Evolutionary conservation across 176 grass and related monocot genomes (phyloP).

Genomic region (Phragmites australis): DNA sequence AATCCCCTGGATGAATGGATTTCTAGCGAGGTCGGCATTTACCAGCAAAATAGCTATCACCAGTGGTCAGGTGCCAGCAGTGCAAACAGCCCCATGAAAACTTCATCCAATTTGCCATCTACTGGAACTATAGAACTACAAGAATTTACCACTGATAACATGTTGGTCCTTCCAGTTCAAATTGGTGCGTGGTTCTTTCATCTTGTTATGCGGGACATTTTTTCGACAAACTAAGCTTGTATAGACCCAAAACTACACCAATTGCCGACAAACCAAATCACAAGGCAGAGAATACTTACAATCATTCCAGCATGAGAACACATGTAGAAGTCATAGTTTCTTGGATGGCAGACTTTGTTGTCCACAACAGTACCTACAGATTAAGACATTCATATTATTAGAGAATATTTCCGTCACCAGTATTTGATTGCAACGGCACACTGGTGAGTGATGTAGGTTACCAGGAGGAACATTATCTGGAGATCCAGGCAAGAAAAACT

Average conservation of each 20-base stretch:
- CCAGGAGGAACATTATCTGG: conserved; percentile 84
- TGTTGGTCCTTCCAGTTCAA: background rate
- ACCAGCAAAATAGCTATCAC: background rate
- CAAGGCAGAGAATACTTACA: conserved; percentile 44
- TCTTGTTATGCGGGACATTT: background rate
- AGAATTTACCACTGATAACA: background rate
- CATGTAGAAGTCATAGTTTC: conserved; percentile 96
- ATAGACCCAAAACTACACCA: background rate
- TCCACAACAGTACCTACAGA: conserved; percentile 83
- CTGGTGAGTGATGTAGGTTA: conserved; percentile 19
- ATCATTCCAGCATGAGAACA: conserved; percentile 86
- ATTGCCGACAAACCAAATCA: background rate
- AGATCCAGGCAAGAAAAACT: conserved; percentile 63
- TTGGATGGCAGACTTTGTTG: conserved; percentile 82
- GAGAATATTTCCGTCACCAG: background rate
- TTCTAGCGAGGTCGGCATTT: background rate
- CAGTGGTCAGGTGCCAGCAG: background rate
- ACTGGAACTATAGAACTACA: background rate
- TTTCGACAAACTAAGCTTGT: background rate
- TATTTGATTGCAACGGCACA: background rate
- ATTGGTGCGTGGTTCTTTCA: background rate
- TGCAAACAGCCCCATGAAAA: background rate
- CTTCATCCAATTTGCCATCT: background rate
- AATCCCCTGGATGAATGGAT: background rate
- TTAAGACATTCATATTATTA: background rate